Evolutionary conservation across 108 stramenopile species (phyloP).

Genomic region (Fistulifera pelliculosa): DNA sequence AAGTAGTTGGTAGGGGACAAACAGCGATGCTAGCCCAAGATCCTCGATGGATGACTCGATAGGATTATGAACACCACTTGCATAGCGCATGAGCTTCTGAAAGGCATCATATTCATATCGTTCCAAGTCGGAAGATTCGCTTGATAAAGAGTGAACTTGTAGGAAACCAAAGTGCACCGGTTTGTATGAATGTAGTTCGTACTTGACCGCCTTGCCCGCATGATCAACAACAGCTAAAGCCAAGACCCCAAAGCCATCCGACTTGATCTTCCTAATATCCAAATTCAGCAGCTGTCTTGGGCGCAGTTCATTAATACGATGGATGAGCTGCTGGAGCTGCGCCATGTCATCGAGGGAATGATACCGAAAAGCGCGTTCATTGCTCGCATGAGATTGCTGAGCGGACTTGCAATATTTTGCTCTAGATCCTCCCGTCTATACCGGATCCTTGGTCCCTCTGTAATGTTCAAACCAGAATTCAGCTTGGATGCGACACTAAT

Average conservation of each 20-base stretch:
- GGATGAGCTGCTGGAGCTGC: not conserved
- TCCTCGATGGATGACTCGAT: not conserved
- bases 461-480: not conserved
- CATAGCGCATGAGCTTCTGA: slow-evolving; percentile 6
- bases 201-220: not conserved
- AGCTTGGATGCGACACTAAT: slow-evolving; percentile 3
- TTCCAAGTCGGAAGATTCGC: not conserved
- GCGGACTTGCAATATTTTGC: slow-evolving; percentile 12
- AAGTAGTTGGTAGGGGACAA: slow-evolving; percentile 4
- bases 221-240: not conserved
- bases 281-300: not conserved
- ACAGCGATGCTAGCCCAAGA: slow-evolving; percentile 6
- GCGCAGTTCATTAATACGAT: slow-evolving; percentile 11
- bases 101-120: slow-evolving; percentile 1
- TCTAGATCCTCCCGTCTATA: slow-evolving; percentile 6
- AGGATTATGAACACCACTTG: not conserved
- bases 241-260: slow-evolving; percentile 6
- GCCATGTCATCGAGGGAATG: not conserved
- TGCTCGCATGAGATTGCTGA: slow-evolving; percentile 1
- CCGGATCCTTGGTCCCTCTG: not conserved
- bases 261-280: slow-evolving; percentile 1
- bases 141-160: not conserved
- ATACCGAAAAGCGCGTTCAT: slow-evolving; percentile 6
- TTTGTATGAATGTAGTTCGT: slow-evolving; percentile 10
- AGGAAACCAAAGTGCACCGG: slow-evolving; percentile 10